phyloP scores from a whole-genome alignment of 140 eudicot genomes.

The Ambrosia hybrid region DNA sequence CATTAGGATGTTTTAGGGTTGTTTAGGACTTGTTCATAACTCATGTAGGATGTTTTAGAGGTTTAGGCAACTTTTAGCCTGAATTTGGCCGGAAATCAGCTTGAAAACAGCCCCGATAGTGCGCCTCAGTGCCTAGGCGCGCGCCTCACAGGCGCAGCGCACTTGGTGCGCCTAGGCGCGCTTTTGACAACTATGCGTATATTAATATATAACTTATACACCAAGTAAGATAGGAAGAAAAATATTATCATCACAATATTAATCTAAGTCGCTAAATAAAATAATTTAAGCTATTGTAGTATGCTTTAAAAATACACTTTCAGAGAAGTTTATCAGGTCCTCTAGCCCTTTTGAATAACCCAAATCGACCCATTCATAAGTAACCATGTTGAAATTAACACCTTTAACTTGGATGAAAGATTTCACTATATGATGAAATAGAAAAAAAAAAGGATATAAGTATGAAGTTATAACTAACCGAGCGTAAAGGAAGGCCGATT shows the following conservation, averaged over 20 bases:
- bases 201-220: background rate
- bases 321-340: background rate
- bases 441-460: background rate
- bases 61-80: too few species aligned
- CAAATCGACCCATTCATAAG: background rate
- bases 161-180: too few species aligned
- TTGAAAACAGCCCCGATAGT: too few species aligned
- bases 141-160: too few species aligned
- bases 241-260: background rate
- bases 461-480: constrained; percentile 37
- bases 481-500: constrained; percentile 90
- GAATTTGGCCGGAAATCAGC: too few species aligned
- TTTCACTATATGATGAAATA: background rate
- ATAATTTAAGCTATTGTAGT: background rate
- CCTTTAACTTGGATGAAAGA: constrained; percentile 16
- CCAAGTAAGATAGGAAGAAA: background rate
- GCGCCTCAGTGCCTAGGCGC: too few species aligned
- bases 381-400: background rate
- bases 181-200: too few species aligned
- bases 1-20: too few species aligned
- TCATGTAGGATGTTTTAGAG: too few species aligned
- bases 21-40: too few species aligned
- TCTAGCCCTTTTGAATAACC: constrained; percentile 9
- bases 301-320: background rate
- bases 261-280: background rate